Percentiles rank a stretch among this genome's conserved stretches.
Evolutionary conservation across 2,329 filamentous ascomycete species (phyloP).

Genomic region (Cladobotryum protrusum): DNA sequence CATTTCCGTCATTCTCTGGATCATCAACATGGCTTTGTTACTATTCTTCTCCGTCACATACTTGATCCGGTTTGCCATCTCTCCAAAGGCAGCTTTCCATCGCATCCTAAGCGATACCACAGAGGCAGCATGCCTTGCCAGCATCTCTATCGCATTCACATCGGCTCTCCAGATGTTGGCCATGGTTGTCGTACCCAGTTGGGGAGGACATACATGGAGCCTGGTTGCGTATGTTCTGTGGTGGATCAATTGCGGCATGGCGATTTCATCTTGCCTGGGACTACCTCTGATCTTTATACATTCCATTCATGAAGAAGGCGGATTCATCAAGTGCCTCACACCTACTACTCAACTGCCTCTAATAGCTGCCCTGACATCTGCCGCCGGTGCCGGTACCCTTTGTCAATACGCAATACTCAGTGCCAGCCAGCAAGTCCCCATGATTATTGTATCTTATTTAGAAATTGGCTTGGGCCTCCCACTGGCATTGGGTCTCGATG

Average conservation of each 20-base stretch:
- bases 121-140: constrained; percentile 33
- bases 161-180: constrained; percentile 20
- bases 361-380: constrained; percentile 33
- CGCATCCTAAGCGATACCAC: constrained; percentile 24
- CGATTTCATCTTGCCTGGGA: constrained; percentile 24
- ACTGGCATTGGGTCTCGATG: constrained; percentile 25
- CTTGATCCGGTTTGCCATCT: constrained; percentile 25
- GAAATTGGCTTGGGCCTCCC: constrained; percentile 29
- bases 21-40: constrained; percentile 30
- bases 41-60: constrained; percentile 24
- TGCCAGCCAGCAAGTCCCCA: constrained; percentile 27
- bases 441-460: constrained; percentile 35
- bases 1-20: constrained; percentile 23
- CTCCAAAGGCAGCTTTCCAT: constrained; percentile 23
- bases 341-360: constrained; percentile 32
- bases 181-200: constrained; percentile 14
- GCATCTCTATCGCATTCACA: constrained; percentile 29
- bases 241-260: constrained; percentile 32
- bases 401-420: constrained; percentile 23
- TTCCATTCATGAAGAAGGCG: constrained; percentile 25
- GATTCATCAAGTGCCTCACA: constrained; percentile 23
- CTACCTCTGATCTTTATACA: constrained; percentile 31
- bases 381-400: constrained; percentile 30
- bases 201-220: constrained; percentile 19
- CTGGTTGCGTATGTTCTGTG: constrained; percentile 30